phyloP scores from a whole-genome alignment of 2,329 filamentous ascomycete genomes.

The Alternaria gaisen region DNA sequence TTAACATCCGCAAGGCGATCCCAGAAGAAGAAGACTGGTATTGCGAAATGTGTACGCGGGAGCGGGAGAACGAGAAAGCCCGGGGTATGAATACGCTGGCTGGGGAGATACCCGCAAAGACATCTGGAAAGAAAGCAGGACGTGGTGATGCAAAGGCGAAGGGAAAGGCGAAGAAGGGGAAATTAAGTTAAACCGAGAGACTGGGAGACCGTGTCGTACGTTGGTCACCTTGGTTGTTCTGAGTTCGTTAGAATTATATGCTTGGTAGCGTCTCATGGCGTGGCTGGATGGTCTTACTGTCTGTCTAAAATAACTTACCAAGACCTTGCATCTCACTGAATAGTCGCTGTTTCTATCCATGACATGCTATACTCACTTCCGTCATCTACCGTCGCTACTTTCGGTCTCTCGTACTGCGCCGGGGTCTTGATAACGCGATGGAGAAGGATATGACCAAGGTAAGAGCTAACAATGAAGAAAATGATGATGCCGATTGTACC shows the following conservation, averaged over 20 bases:
- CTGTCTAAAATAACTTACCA: neutral
- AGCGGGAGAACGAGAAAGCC: neutral
- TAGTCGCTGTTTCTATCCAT: neutral
- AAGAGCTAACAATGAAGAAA: slow-evolving; percentile 23
- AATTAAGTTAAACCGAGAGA: neutral
- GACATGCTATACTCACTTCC: neutral
- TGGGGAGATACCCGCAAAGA: neutral
- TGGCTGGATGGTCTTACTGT: neutral
- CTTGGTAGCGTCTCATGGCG: neutral
- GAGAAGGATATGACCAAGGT: slow-evolving; percentile 18
- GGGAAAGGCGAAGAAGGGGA: neutral
- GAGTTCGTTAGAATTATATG: neutral
- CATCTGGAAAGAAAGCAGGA: neutral
- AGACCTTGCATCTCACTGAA: neutral
- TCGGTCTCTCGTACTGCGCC: slow-evolving; percentile 19
- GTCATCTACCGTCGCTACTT: too few species aligned
- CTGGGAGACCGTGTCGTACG: neutral
- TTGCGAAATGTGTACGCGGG: slow-evolving; percentile 5
- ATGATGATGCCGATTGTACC: slow-evolving; percentile 15
- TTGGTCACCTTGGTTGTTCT: neutral
- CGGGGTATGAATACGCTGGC: too few species aligned
- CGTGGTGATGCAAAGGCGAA: neutral
- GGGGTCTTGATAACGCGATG: slow-evolving; percentile 26
- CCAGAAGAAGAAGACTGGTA: slow-evolving; percentile 5
- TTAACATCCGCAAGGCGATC: neutral